phyloP scores from a whole-genome alignment of 2,329 filamentous ascomycete species.

The Penicillium sp. region DNA sequence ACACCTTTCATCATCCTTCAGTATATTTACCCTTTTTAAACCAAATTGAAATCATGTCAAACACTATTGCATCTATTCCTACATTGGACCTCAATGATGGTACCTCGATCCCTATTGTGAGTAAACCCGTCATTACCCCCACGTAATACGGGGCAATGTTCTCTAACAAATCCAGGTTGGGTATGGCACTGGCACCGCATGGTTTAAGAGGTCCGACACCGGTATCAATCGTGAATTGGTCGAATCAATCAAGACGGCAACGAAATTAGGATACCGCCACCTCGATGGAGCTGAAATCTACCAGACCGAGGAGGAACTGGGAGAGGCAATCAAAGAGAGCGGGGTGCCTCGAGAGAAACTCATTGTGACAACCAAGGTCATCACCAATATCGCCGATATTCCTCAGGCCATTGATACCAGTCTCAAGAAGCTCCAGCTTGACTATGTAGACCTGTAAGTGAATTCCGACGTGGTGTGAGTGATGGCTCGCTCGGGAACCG shows the following conservation, averaged over 20 bases:
- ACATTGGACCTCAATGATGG: constrained; percentile 58
- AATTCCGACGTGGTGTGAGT: not conserved
- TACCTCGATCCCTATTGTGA: constrained; percentile 55
- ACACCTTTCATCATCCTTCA: not conserved
- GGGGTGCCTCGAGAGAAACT: constrained; percentile 49
- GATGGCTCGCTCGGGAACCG: not conserved
- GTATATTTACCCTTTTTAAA: not conserved
- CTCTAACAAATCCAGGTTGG: constrained; percentile 47
- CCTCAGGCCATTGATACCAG: constrained; percentile 55
- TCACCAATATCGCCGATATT: constrained; percentile 55
- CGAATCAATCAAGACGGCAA: constrained; percentile 57
- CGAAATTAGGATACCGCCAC: constrained; percentile 60
- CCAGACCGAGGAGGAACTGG: constrained; percentile 51
- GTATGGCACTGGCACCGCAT: constrained; percentile 64
- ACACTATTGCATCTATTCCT: constrained; percentile 34
- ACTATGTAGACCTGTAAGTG: constrained; percentile 62
- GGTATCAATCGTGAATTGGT: constrained; percentile 55
- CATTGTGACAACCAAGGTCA: constrained; percentile 59
- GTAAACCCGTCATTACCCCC: constrained; percentile 13
- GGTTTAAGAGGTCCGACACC: constrained; percentile 56
- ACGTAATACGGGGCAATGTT: not conserved
- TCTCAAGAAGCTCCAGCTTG: constrained; percentile 59
- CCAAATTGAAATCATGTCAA: constrained; percentile 6
- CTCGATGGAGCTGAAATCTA: constrained; percentile 63
- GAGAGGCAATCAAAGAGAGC: constrained; percentile 50